These are phyloP conservation scores for Cardiospermum halicacabum DNA, from an alignment of 345 rosid genomes.

Conservation along the genomic window DNA sequence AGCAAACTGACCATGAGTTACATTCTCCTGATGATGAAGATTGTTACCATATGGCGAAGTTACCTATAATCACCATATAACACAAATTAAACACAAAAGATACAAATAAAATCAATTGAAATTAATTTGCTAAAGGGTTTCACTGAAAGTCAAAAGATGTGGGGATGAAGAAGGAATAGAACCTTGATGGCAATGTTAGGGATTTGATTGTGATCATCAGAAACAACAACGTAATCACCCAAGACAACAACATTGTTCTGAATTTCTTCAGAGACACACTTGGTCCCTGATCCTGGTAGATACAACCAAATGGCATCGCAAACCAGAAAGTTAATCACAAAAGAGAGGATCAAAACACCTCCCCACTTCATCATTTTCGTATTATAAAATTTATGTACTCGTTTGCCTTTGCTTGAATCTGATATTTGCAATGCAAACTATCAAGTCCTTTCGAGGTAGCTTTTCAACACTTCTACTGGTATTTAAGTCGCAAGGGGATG, in stretches of 20 bases:
- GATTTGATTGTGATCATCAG: slow-evolving; percentile 39
- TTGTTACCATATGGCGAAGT: slow-evolving; percentile 68
- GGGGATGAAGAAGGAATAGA: too few species aligned
- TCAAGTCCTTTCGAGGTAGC: too few species aligned
- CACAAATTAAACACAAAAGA: too few species aligned
- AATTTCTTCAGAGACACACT: slow-evolving; percentile 93
- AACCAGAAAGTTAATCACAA: slow-evolving; percentile 15
- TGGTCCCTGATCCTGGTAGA: slow-evolving; percentile 58
- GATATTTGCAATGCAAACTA: too few species aligned
- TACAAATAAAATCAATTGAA: too few species aligned
- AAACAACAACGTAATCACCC: slow-evolving; percentile 71
- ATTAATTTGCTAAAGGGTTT: too few species aligned
- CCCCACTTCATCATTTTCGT: slow-evolving; percentile 4
- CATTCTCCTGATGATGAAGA: slow-evolving; percentile 61
- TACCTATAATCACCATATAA: too few species aligned
- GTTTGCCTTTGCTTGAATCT: too few species aligned
- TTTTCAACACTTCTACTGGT: too few species aligned
- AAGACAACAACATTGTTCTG: slow-evolving; percentile 77
- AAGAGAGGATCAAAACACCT: slow-evolving; percentile 2
- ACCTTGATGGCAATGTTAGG: slow-evolving; percentile 82
- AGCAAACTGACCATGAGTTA: slow-evolving; percentile 84
- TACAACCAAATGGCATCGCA: slow-evolving; percentile 64
- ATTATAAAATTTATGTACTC: too few species aligned
- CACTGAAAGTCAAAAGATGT: too few species aligned
- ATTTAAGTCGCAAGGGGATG: too few species aligned